Base-by-base conservation (phyloP, 352 stramenopile genomes). In the Pythium monospermum region DNA sequence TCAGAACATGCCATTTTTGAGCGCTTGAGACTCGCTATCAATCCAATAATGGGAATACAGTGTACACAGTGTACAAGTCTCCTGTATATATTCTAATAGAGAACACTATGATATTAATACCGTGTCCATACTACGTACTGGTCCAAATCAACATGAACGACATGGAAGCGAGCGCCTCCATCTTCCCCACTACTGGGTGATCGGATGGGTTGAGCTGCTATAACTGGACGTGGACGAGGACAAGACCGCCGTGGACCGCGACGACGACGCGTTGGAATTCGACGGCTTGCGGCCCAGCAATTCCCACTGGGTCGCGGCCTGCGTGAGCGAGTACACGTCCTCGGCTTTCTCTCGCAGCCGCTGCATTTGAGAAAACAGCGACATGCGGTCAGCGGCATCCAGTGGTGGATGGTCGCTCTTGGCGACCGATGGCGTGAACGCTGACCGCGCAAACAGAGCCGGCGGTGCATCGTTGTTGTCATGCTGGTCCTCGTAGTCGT, bases 331-430 rank as follows among this genome's bases (percentile, higher is more conserved):
- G 46, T 57, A 60, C 11, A 36, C 42, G 40, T 42, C 52, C 35
- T 60, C 58, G 13, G 58, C 58, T 30, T 57, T 44, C 12, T 51
- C 45, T 7, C 43, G 58, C 21, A 66, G 46, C 19, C 41, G 39
- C 7, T 27, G 35, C 58, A 66, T 66, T 35, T 61, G 58, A 45
- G 51, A 40, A 30, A 50, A 66, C 10, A 66, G 45, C 31, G 58
- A 60, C 37, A 64, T 54, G 30, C 56, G 48, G 15, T 53, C 49
- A 5, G 40, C 33, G 22, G 56, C 47, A 19, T 35, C 45, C 38
- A 51, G 53, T 10, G 32, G 33, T 40, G 56, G 55, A 13, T 40
- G 39, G 13, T 38, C 55, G 33, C 35, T 55, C 35, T 58, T 57
- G 19, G 56, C 26, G 15, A 58, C 49, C 35, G 41, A 19, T 0